Conservation (phyloP, 1,284 basidiomycete genomes). For the Peniophora sp. region DNA sequence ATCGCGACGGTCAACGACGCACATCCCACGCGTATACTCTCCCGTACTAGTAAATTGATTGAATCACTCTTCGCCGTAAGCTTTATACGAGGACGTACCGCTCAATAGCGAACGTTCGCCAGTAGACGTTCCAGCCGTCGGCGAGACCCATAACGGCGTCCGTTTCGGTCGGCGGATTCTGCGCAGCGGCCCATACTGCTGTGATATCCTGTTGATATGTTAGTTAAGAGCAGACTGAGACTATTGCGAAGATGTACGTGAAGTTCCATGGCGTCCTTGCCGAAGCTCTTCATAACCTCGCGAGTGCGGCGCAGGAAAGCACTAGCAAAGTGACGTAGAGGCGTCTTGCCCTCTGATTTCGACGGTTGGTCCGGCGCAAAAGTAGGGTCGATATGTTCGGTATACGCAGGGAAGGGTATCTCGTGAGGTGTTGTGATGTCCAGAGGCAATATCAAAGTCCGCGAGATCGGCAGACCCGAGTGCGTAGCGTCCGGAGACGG, state of each 20-base stretch:
- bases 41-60: conserved; percentile 24
- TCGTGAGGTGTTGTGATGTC: conserved; percentile 79
- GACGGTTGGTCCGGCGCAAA: conserved; percentile 47
- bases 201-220: conserved; percentile 37
- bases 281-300: conserved; percentile 61
- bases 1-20: conserved; percentile 63
- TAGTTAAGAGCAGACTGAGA: too few species aligned
- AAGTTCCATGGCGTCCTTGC: conserved; percentile 81
- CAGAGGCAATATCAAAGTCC: conserved; percentile 69
- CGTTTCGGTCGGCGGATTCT: conserved; percentile 43
- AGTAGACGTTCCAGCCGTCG: conserved; percentile 45
- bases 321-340: conserved; percentile 69
- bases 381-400: conserved; percentile 39
- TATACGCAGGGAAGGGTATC: conserved; percentile 65
- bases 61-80: not conserved
- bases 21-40: conserved; percentile 66
- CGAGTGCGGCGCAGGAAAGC: conserved; percentile 72
- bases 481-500: conserved; percentile 23
- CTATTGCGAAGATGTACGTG: conserved; percentile 32
- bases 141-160: conserved; percentile 22
- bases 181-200: conserved; percentile 74
- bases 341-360: conserved; percentile 33
- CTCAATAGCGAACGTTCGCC: conserved; percentile 59
- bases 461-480: conserved; percentile 45
- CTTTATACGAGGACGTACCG: conserved; percentile 32